phyloP scores from a whole-genome alignment of 306 rosid genomes.

The Fagus sylvatica region DNA sequence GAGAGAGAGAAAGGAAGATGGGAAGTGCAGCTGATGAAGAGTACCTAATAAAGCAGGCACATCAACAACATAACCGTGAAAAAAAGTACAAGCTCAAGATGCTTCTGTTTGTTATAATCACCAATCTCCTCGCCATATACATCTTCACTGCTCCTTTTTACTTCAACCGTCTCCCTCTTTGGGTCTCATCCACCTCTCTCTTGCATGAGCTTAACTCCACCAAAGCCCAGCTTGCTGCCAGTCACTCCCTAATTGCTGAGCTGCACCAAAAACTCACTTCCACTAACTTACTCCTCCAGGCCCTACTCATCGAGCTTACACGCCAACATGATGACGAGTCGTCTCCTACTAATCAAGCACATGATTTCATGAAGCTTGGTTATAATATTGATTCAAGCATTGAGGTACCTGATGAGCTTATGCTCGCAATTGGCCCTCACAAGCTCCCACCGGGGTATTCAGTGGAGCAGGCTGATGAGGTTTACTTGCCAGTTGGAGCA shows the following conservation, averaged over 20 bases:
- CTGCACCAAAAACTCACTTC: constrained; percentile 45
- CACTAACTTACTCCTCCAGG: constrained; percentile 46
- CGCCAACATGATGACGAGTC: constrained; percentile 39
- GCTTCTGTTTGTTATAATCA: constrained; percentile 32
- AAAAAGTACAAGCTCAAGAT: constrained; percentile 34
- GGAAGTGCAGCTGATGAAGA: constrained; percentile 38
- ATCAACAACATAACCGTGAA: constrained; percentile 10
- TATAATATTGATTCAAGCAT: constrained; percentile 1
- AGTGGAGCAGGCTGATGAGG: constrained; percentile 20
- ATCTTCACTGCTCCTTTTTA: constrained; percentile 40
- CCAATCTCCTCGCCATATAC: constrained; percentile 46
- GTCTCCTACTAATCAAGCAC: neutral
- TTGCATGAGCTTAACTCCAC: constrained; percentile 45
- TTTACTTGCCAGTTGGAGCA: constrained; percentile 32
- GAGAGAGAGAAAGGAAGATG: constrained; percentile 20
- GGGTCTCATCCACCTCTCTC: constrained; percentile 18
- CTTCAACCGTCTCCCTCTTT: neutral
- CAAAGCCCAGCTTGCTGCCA: constrained; percentile 37
- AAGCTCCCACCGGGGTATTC: constrained; percentile 46
- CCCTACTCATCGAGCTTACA: constrained; percentile 44
- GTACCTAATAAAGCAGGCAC: constrained; percentile 29
- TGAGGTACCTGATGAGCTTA: constrained; percentile 22
- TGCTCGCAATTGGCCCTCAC: constrained; percentile 41
- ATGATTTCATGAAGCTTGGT: constrained; percentile 8
- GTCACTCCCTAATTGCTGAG: constrained; percentile 36